A percentile compares a stretch with the other conserved stretches of the same genome.
Evolutionary conservation across 352 stramenopile genomes (phyloP).

Genomic region (Phytophthora meadii): DNA sequence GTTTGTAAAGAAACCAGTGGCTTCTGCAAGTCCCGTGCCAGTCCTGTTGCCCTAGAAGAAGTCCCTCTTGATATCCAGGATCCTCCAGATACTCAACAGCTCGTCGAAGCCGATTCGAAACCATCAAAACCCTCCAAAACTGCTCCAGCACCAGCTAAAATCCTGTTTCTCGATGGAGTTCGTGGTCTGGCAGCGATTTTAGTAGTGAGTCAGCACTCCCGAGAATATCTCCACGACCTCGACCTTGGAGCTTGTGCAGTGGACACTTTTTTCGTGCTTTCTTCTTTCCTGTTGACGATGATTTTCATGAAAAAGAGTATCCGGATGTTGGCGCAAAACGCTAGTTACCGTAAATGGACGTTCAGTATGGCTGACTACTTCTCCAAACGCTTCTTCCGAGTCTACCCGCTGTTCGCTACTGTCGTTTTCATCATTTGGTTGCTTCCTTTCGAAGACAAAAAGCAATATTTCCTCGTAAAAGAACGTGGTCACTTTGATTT

Average conservation of each 20-base stretch:
- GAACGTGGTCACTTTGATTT: slow-evolving; percentile 44
- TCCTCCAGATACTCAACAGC: slow-evolving; percentile 12
- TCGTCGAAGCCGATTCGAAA: slow-evolving; percentile 14
- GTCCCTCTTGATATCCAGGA: slow-evolving; percentile 24
- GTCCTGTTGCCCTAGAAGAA: slow-evolving; percentile 7
- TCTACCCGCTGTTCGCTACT: slow-evolving; percentile 42
- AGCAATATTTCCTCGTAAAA: slow-evolving; percentile 45
- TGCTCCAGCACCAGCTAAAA: slow-evolving; percentile 29
- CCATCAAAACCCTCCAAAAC: slow-evolving; percentile 13
- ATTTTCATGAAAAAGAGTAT: slow-evolving; percentile 49
- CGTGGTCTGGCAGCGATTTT: slow-evolving; percentile 53
- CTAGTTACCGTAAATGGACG: slow-evolving; percentile 26
- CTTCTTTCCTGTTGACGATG: slow-evolving; percentile 50
- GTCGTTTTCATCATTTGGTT: slow-evolving; percentile 35
- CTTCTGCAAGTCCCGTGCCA: slow-evolving; percentile 8
- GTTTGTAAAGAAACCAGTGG: slow-evolving; percentile 9
- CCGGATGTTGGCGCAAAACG: slow-evolving; percentile 27
- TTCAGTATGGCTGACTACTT: slow-evolving; percentile 43
- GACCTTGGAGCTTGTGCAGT: slow-evolving; percentile 40
- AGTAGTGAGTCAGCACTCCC: slow-evolving; percentile 44
- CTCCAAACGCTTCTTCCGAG: slow-evolving; percentile 46
- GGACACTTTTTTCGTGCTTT: slow-evolving; percentile 55
- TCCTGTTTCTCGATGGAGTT: slow-evolving; percentile 53
- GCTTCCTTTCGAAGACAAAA: slow-evolving; percentile 35
- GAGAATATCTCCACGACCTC: slow-evolving; percentile 36